Evolutionary conservation across 2,329 filamentous ascomycete genomes (phyloP).

Genomic region (Ophiosphaerella korrae): DNA sequence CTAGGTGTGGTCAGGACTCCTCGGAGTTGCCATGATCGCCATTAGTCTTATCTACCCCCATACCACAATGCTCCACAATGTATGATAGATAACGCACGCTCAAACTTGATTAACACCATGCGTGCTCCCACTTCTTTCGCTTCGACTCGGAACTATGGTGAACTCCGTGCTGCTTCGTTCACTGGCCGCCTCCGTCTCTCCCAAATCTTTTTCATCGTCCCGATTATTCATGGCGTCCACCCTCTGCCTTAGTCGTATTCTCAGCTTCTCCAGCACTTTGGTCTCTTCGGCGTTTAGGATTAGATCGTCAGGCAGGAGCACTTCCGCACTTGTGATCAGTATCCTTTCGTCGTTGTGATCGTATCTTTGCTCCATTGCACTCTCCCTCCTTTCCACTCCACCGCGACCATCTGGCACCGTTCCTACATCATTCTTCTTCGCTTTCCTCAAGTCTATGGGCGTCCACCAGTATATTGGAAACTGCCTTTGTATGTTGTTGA

Average conservation of each 20-base stretch:
- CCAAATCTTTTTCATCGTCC: background rate
- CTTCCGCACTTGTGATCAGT: slow-evolving; percentile 35
- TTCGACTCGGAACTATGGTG: slow-evolving; percentile 26
- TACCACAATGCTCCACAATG: background rate
- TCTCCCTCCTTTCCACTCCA: slow-evolving; percentile 24
- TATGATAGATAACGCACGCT: slow-evolving; percentile 6
- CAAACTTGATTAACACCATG: slow-evolving; percentile 9
- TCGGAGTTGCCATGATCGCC: slow-evolving; percentile 10
- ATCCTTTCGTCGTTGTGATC: slow-evolving; percentile 27
- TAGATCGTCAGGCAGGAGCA: slow-evolving; percentile 45
- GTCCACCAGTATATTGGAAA: slow-evolving; percentile 59
- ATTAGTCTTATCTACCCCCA: slow-evolving; percentile 11
- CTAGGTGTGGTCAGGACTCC: background rate
- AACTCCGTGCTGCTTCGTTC: slow-evolving; percentile 26
- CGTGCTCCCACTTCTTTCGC: slow-evolving; percentile 14
- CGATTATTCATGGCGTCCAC: slow-evolving; percentile 3
- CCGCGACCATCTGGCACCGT: slow-evolving; percentile 26
- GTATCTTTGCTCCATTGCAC: slow-evolving; percentile 18
- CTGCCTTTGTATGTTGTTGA: slow-evolving; percentile 55
- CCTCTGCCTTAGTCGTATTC: slow-evolving; percentile 34
- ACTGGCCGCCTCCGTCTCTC: slow-evolving; percentile 17
- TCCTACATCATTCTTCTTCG: slow-evolving; percentile 28
- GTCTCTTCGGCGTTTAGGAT: slow-evolving; percentile 43
- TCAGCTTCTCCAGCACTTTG: slow-evolving; percentile 43
- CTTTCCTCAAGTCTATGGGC: slow-evolving; percentile 42